These are phyloP conservation scores for Pythium phragmiticola DNA, from an alignment of 352 stramenopile genomes.

Conservation along the genomic window DNA sequence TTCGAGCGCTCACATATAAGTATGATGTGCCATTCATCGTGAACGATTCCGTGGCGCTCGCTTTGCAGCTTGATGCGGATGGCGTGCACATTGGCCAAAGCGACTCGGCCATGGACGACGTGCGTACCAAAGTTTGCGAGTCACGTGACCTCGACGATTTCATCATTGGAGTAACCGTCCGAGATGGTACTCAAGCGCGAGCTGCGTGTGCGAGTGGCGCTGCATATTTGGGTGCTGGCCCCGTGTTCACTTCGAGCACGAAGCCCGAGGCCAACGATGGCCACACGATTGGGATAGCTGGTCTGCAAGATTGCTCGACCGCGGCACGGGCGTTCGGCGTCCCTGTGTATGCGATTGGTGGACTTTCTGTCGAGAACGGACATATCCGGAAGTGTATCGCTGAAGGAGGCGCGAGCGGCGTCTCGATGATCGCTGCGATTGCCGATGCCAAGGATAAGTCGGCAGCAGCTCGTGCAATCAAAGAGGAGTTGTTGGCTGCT, in stretches of 20 bases:
- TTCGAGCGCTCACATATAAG: constrained; percentile 37
- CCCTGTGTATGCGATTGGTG: constrained; percentile 55
- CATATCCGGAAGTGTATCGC: constrained; percentile 42
- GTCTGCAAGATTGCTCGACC: constrained; percentile 30
- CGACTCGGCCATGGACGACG: constrained; percentile 31
- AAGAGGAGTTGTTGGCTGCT: constrained; percentile 14
- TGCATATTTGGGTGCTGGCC: constrained; percentile 49
- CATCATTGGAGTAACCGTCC: constrained; percentile 54
- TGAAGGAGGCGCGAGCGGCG: constrained; percentile 37
- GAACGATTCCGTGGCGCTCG: constrained; percentile 53
- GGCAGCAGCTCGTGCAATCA: constrained; percentile 30
- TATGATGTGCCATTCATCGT: constrained; percentile 50
- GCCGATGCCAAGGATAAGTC: constrained; percentile 32
- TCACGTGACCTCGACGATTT: constrained; percentile 27
- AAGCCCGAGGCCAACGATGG: constrained; percentile 60
- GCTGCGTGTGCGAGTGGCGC: constrained; percentile 43
- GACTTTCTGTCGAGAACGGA: constrained; percentile 34
- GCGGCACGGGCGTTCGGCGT: constrained; percentile 32
- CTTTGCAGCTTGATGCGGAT: constrained; percentile 44
- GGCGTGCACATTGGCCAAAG: constrained; percentile 57
- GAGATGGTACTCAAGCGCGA: constrained; percentile 39
- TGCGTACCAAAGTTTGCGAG: constrained; percentile 7
- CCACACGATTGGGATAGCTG: constrained; percentile 40
- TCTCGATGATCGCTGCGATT: constrained; percentile 57
- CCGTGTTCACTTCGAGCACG: constrained; percentile 51